Percentiles rank a stretch among this genome's conserved stretches.
Evolutionary conservation across 768 basidiomycete species (phyloP).

Genomic region (Kwoniella heveanensis): DNA sequence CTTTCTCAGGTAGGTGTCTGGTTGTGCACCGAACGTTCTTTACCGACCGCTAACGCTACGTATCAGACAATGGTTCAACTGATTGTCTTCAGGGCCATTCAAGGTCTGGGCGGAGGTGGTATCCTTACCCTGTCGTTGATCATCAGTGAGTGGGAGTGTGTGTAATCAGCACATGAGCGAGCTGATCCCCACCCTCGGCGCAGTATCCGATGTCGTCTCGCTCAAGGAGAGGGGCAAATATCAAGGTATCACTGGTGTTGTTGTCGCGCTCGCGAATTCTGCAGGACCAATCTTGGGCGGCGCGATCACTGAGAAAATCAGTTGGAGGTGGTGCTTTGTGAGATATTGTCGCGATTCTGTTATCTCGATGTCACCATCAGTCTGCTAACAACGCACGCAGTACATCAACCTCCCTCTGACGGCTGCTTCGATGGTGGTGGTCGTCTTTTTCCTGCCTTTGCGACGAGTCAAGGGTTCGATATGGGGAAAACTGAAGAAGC

Average conservation of each 20-base stretch:
- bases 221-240: constrained; percentile 69
- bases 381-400: constrained; percentile 12
- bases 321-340: constrained; percentile 72
- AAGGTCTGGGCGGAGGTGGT: constrained; percentile 72
- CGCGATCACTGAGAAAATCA: constrained; percentile 63
- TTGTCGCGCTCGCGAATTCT: constrained; percentile 66
- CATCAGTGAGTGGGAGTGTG: constrained; percentile 57
- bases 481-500: constrained; percentile 65
- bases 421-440: constrained; percentile 62
- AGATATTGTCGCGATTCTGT: constrained; percentile 9
- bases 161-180: neutral
- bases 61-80: constrained; percentile 67
- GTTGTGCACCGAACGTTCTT: too few relatives aligned
- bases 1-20: constrained; percentile 60
- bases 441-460: constrained; percentile 69
- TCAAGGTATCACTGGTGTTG: constrained; percentile 70
- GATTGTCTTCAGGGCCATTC: constrained; percentile 69
- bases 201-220: constrained; percentile 68
- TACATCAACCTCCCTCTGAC: constrained; percentile 72
- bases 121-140: constrained; percentile 72
- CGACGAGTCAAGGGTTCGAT: constrained; percentile 68
- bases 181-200: neutral
- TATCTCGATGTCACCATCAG: too few relatives aligned
- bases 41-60: too few relatives aligned
- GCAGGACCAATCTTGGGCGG: constrained; percentile 73